Percentiles rank a stretch among this genome's conserved stretches.
Conservation (phyloP, 139 green algal species). For the Picochlorum sp. region DNA sequence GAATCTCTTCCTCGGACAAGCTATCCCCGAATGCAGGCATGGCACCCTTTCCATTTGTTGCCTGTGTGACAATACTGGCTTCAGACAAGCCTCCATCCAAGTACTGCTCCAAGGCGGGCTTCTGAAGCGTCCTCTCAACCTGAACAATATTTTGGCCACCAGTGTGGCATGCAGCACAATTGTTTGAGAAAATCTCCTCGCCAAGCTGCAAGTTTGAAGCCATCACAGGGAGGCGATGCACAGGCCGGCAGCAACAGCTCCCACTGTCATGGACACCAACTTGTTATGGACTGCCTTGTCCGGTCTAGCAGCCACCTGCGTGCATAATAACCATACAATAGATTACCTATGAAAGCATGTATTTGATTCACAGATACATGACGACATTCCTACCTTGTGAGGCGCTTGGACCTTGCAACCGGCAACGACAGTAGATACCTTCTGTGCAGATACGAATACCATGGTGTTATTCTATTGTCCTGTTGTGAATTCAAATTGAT, state of each 20-base stretch:
- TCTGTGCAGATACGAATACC: too few relatives aligned
- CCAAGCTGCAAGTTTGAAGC: slow-evolving; percentile 16
- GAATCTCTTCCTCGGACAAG: slow-evolving; percentile 64
- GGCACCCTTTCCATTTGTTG: slow-evolving; percentile 53
- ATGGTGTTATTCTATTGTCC: too few relatives aligned
- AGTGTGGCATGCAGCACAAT: slow-evolving; percentile 62
- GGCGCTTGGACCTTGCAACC: too few relatives aligned
- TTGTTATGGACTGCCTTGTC: too few relatives aligned
- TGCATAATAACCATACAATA: too few relatives aligned
- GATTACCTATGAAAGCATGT: too few relatives aligned
- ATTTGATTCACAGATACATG: too few relatives aligned
- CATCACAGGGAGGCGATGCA: neutral
- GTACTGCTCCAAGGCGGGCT: slow-evolving; percentile 49
- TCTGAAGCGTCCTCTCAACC: slow-evolving; percentile 49
- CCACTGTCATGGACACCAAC: too few relatives aligned
- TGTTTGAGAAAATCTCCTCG: slow-evolving; percentile 43
- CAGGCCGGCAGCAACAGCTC: neutral
- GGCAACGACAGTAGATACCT: too few relatives aligned
- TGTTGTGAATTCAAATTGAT: too few relatives aligned
- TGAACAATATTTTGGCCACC: slow-evolving; percentile 56
- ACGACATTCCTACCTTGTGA: neutral
- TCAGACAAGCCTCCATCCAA: slow-evolving; percentile 37
- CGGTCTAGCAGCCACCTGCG: too few relatives aligned
- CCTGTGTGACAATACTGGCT: slow-evolving; percentile 8
- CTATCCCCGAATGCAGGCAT: slow-evolving; percentile 63